Conservation (phyloP, 2,329 filamentous ascomycete species). For the Fusarium musae region DNA sequence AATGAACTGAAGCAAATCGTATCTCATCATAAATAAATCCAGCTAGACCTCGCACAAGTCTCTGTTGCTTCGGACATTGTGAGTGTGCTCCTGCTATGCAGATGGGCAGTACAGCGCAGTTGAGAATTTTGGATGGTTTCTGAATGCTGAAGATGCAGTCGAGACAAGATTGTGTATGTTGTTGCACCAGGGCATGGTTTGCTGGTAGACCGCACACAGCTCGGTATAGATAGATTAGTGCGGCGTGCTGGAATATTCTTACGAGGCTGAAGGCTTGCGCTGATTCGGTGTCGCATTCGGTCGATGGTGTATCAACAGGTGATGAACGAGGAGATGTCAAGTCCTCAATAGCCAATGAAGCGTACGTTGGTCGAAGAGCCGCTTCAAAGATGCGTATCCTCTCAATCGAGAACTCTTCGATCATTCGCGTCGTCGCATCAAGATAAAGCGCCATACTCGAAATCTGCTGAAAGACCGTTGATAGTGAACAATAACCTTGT, state of each 20-base stretch:
- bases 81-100: slow-evolving; percentile 53
- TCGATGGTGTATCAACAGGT: neutral
- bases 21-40: slow-evolving; percentile 47
- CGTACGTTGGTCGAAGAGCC: slow-evolving; percentile 42
- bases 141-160: slow-evolving; percentile 51
- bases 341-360: slow-evolving; percentile 43
- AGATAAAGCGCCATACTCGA: slow-evolving; percentile 47
- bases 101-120: slow-evolving; percentile 53
- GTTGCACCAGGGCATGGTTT: slow-evolving; percentile 53
- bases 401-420: slow-evolving; percentile 43
- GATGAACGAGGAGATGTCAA: slow-evolving; percentile 1
- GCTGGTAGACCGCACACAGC: slow-evolving; percentile 54
- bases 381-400: slow-evolving; percentile 45
- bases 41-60: slow-evolving; percentile 29
- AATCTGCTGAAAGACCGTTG: slow-evolving; percentile 49
- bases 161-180: slow-evolving; percentile 51
- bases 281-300: slow-evolving; percentile 42
- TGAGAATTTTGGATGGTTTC: slow-evolving; percentile 51
- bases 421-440: slow-evolving; percentile 26
- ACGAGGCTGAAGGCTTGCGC: slow-evolving; percentile 52
- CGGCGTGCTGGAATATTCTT: slow-evolving; percentile 54
- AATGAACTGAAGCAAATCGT: slow-evolving; percentile 53
- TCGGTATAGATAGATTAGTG: slow-evolving; percentile 56
- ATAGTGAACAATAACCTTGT: slow-evolving; percentile 49
- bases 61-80: slow-evolving; percentile 44